Evolutionary conservation across 371 early-diverging fungal species (phyloP).

Genomic region (Lichtheimia hyalospora): DNA sequence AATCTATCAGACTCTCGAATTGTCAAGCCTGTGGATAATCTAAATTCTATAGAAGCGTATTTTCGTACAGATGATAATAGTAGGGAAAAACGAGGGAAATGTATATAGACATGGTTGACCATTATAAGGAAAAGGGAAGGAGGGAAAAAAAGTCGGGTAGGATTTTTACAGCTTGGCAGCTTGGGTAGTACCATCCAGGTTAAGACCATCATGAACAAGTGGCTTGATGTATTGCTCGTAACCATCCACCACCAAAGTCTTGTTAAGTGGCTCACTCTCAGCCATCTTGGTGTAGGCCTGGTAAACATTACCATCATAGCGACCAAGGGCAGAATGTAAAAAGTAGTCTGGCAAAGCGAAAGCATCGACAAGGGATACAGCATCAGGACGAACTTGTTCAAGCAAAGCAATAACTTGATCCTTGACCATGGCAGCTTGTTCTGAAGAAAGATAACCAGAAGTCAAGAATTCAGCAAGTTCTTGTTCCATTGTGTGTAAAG

Average conservation of each 20-base stretch:
- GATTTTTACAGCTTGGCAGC: no score
- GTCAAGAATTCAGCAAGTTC: slow-evolving; percentile 66
- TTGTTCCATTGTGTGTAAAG: slow-evolving; percentile 64
- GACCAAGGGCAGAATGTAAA: slow-evolving; percentile 78
- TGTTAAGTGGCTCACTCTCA: slow-evolving; percentile 68
- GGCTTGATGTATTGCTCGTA: slow-evolving; percentile 62
- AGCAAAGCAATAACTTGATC: slow-evolving; percentile 49
- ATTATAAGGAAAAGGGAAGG: no score
- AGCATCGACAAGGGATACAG: slow-evolving; percentile 74
- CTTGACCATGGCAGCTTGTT: slow-evolving; percentile 54
- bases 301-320: slow-evolving; percentile 76
- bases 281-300: slow-evolving; percentile 71
- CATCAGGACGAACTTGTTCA: slow-evolving; percentile 66
- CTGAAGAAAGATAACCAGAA: slow-evolving; percentile 46
- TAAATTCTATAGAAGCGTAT: no score
- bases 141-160: no score
- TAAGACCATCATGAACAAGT: slow-evolving; percentile 28
- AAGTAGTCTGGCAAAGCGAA: slow-evolving; percentile 76
- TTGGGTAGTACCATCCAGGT: not conserved
- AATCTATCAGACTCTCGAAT: no score
- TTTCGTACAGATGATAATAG: no score
- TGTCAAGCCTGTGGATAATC: no score
- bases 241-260: slow-evolving; percentile 54
- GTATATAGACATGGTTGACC: no score
- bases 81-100: no score